Percentiles rank a stretch among this genome's conserved stretches.
These are phyloP conservation scores for Pleurotus djamor DNA, from an alignment of 768 basidiomycete genomes.

Conservation along the genomic window DNA sequence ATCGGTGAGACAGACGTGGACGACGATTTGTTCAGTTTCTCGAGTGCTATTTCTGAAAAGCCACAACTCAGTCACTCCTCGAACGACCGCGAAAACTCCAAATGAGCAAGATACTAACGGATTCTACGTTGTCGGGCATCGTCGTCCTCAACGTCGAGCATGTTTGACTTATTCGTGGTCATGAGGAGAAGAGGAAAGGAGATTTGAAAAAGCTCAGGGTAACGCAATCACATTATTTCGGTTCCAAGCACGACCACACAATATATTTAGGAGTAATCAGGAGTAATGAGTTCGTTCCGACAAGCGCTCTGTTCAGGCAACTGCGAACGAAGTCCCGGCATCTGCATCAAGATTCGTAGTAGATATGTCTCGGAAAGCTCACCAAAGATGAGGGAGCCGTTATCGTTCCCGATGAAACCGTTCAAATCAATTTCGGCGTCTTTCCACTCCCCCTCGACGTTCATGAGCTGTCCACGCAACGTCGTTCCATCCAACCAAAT, in stretches of 20 bases:
- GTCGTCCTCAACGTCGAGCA: conserved; percentile 46
- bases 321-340: no score
- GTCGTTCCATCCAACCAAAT: conserved; percentile 9
- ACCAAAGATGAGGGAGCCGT: background rate
- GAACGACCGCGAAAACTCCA: background rate
- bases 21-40: conserved; percentile 2
- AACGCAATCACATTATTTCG: no score
- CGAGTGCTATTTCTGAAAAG: background rate
- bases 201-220: no score
- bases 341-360: no score
- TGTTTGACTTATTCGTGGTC: conserved; percentile 1
- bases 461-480: conserved; percentile 7
- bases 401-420: conserved; percentile 1
- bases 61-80: no score
- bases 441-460: conserved; percentile 4
- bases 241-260: no score
- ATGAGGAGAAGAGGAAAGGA: no score
- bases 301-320: no score
- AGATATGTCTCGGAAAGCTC: background rate
- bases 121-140: conserved; percentile 40
- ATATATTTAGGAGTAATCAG: no score
- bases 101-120: conserved; percentile 22
- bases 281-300: no score
- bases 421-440: conserved; percentile 11
- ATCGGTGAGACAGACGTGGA: background rate